A percentile compares a stretch with the other conserved stretches of the same genome.
Evolutionary conservation across 371 early-diverging fungal species (phyloP).

Genomic region (Capillidium heterosporum): DNA sequence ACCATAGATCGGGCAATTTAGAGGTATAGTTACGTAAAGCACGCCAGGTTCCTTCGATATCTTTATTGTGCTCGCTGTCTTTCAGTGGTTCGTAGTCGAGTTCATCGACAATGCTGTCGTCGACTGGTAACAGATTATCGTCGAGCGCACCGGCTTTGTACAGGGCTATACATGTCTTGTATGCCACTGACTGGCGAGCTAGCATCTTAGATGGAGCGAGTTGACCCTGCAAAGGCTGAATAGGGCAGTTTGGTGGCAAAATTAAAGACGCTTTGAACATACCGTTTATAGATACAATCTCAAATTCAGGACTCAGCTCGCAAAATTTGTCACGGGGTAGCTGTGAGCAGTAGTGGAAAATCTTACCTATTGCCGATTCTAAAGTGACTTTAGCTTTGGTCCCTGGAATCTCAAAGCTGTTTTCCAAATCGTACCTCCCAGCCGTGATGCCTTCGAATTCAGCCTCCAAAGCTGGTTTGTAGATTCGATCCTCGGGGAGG

Average conservation of each 20-base stretch:
- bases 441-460: conserved; percentile 1
- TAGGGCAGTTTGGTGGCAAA: conserved; percentile 43
- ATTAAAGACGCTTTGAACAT: conserved; percentile 27
- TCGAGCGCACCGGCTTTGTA: conserved; percentile 44
- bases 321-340: conserved; percentile 38
- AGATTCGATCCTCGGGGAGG: conserved; percentile 24
- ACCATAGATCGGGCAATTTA: conserved; percentile 7
- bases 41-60: conserved; percentile 8
- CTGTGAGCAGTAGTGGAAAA: conserved; percentile 40
- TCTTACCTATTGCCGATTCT: conserved; percentile 30
- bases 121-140: conserved; percentile 44
- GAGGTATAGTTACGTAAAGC: conserved; percentile 7
- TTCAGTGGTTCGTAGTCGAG: conserved; percentile 7
- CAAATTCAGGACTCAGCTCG: conserved; percentile 25
- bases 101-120: neutral
- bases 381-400: conserved; percentile 47
- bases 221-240: conserved; percentile 33
- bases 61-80: neutral
- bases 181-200: conserved; percentile 55
- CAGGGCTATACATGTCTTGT: conserved; percentile 45
- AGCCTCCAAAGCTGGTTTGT: conserved; percentile 10
- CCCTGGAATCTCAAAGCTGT: conserved; percentile 14
- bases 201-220: conserved; percentile 26
- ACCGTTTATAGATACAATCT: conserved; percentile 11
- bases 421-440: conserved; percentile 7